Conservation (phyloP, 805 yeast genomes). For the Wickerhamomyces alni region DNA sequence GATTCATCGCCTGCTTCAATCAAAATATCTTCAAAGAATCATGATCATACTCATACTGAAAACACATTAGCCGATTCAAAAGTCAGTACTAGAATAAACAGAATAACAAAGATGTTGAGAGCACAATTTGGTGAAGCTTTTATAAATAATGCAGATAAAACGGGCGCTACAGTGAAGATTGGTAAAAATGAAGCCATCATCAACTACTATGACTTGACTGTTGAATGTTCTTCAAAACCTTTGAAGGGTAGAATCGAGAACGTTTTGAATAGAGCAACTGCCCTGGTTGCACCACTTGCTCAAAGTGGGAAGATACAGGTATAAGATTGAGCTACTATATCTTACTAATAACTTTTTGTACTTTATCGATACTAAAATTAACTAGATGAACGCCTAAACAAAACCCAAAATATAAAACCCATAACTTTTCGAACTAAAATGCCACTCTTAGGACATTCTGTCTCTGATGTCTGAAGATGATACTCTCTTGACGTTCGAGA, state of each 20-base stretch:
- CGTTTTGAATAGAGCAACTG: constrained; percentile 70
- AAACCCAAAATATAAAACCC: background rate
- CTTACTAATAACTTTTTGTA: no score
- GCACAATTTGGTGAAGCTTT: constrained; percentile 90
- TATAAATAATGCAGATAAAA: constrained; percentile 30
- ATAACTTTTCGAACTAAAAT: constrained; percentile 2
- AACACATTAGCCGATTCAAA: constrained; percentile 28
- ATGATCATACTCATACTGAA: constrained; percentile 29
- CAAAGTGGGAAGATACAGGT: constrained; percentile 22
- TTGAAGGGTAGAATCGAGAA: constrained; percentile 78
- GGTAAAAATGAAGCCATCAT: constrained; percentile 74
- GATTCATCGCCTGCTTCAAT: constrained; percentile 96
- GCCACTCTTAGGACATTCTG: constrained; percentile 61
- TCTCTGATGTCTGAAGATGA: constrained; percentile 83
- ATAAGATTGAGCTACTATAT: no score
- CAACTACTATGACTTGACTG: constrained; percentile 57
- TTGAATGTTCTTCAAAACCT: constrained; percentile 68
- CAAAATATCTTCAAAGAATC: constrained; percentile 64
- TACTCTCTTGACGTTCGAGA: constrained; percentile 80
- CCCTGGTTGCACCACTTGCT: constrained; percentile 78
- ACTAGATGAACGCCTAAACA: background rate
- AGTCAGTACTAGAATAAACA: constrained; percentile 35
- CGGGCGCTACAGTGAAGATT: constrained; percentile 56
- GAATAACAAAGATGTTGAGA: constrained; percentile 56
- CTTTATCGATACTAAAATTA: no score